Evolutionary conservation across 805 yeast genomes (phyloP).

Genomic region (Lipomyces orientalis): DNA sequence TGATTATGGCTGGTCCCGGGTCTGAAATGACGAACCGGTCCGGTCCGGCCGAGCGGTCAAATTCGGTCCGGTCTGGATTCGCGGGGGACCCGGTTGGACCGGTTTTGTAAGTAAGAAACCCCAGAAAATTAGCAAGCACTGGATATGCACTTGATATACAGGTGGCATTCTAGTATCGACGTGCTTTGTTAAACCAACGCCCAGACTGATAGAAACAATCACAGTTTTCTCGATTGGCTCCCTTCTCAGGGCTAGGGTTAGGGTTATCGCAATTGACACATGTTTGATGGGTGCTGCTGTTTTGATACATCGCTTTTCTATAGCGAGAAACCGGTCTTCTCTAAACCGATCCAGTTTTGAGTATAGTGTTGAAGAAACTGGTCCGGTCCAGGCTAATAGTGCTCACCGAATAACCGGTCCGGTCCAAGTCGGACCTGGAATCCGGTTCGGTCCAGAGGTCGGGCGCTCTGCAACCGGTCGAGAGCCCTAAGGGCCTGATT

Average conservation of each 20-base stretch:
- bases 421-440: background rate
- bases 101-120: background rate
- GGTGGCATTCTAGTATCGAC: background rate
- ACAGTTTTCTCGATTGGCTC: background rate
- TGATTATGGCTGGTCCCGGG: slow-evolving; percentile 5
- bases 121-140: slow-evolving; percentile 3
- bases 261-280: no score
- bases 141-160: background rate
- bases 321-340: background rate
- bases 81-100: slow-evolving; percentile 4
- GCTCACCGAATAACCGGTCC: background rate
- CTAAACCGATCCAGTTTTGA: background rate
- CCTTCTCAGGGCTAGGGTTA: no score
- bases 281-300: background rate
- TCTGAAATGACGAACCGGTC: slow-evolving; percentile 8
- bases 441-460: no score
- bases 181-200: background rate
- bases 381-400: background rate
- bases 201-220: background rate
- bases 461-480: no score
- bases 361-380: background rate
- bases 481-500: no score
- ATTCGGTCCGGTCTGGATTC: slow-evolving; percentile 5
- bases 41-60: slow-evolving; percentile 8
- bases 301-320: background rate